phyloP scores from a whole-genome alignment of 75 land plant genomes.

The Selaginella moellendorffii region DNA sequence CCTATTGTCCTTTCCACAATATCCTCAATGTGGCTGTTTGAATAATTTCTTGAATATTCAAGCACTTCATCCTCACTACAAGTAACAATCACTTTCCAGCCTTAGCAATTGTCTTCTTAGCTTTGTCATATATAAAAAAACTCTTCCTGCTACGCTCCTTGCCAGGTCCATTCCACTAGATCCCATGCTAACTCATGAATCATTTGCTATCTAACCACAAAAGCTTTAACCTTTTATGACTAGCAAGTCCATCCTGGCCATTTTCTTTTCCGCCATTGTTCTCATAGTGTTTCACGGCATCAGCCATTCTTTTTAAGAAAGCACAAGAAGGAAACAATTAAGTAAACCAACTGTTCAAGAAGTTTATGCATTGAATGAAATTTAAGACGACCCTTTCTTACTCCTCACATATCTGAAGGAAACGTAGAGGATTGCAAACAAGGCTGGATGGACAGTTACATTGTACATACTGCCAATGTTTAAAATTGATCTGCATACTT shows the following conservation, averaged over 20 bases:
- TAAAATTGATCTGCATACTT: no score
- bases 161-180: slow-evolving; percentile 93
- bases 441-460: neutral
- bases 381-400: slow-evolving; percentile 90
- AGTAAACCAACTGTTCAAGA: no score
- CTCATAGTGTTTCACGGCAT: slow-evolving; percentile 78
- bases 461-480: slow-evolving; percentile 19
- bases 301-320: slow-evolving; percentile 42
- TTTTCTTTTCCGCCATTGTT: slow-evolving; percentile 87
- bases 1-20: no score
- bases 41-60: no score
- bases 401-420: slow-evolving; percentile 69
- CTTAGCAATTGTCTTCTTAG: no score
- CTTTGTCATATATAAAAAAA: no score
- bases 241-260: slow-evolving; percentile 34
- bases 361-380: slow-evolving; percentile 97
- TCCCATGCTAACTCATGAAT: slow-evolving; percentile 85
- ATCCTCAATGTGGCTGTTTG: no score
- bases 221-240: no score
- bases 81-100: no score
- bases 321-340: neutral
- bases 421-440: neutral
- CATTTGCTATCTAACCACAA: slow-evolving; percentile 91
- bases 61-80: no score
- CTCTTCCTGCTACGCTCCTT: no score